A percentile compares a stretch with the other conserved stretches of the same genome.
phyloP scores from a whole-genome alignment of 257 asterid genomes.

The Oldenlandia corymbosa region DNA sequence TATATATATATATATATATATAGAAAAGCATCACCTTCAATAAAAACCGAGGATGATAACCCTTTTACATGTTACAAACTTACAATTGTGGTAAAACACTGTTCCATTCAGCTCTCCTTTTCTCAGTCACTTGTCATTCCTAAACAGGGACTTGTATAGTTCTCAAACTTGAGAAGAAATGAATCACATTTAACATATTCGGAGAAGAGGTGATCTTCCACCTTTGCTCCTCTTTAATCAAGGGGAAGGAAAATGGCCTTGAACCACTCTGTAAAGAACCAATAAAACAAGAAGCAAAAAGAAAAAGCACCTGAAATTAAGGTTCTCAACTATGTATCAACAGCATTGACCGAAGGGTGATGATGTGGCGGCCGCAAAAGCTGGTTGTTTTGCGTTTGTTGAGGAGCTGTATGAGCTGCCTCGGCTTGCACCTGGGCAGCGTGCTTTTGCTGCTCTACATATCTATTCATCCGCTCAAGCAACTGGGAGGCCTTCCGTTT shows the following conservation, averaged over 20 bases:
- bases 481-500: constrained; percentile 72
- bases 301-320: constrained; percentile 11
- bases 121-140: constrained; percentile 17
- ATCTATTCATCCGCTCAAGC: constrained; percentile 80
- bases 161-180: constrained; percentile 21
- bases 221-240: constrained; percentile 43
- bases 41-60: constrained; percentile 45
- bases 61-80: constrained; percentile 25
- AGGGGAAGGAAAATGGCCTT: constrained; percentile 28
- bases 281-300: not conserved
- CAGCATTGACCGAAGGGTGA: constrained; percentile 38
- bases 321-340: constrained; percentile 33
- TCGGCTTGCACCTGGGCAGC: constrained; percentile 36
- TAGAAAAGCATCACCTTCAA: constrained; percentile 29
- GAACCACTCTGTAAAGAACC: constrained; percentile 19
- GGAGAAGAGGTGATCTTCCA: constrained; percentile 75
- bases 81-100: constrained; percentile 1
- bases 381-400: constrained; percentile 34
- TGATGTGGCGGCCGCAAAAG: constrained; percentile 27
- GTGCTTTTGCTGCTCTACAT: constrained; percentile 64
- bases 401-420: constrained; percentile 35
- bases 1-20: not conserved
- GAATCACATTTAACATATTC: constrained; percentile 34
- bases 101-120: constrained; percentile 15
- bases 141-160: constrained; percentile 12